phyloP scores from a whole-genome alignment of 352 stramenopile species.

The Phytophthora quininea region DNA sequence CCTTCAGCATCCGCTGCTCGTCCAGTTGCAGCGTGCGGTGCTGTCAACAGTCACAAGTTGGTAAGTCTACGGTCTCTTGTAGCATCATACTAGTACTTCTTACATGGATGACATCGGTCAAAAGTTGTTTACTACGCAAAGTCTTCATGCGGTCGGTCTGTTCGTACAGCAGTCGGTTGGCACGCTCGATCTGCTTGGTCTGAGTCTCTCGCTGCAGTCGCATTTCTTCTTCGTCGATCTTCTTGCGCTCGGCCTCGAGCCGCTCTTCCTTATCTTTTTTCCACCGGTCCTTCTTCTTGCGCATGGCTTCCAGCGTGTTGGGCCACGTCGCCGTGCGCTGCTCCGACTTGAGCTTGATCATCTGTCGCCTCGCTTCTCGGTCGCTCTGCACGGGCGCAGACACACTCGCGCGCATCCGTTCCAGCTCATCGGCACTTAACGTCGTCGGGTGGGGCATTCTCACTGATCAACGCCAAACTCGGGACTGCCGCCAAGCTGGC shows the following conservation, averaged over 20 bases:
- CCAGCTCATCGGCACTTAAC: conserved; percentile 64
- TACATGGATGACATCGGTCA: conserved; percentile 85
- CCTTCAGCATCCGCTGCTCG: conserved; percentile 67
- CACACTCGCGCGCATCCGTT: conserved; percentile 76
- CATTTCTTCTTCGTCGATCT: conserved; percentile 83
- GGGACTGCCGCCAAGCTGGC: too few species aligned
- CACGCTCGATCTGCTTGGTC: conserved; percentile 85
- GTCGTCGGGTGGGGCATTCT: conserved; percentile 50
- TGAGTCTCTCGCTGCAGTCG: conserved; percentile 71
- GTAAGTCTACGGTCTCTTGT: not conserved
- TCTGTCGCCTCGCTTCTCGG: conserved; percentile 60
- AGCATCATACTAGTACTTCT: conserved; percentile 2
- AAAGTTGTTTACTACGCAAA: conserved; percentile 83
- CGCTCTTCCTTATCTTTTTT: conserved; percentile 91
- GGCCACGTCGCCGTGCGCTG: conserved; percentile 87
- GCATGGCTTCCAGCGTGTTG: conserved; percentile 92
- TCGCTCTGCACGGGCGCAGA: conserved; percentile 69
- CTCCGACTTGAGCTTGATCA: conserved; percentile 81
- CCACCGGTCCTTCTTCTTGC: conserved; percentile 90
- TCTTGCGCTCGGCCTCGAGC: conserved; percentile 74
- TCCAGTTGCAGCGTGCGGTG: conserved; percentile 84
- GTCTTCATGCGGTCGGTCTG: conserved; percentile 94
- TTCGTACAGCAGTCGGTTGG: conserved; percentile 89
- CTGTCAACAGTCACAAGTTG: conserved; percentile 19
- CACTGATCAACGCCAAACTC: too few species aligned